Base-by-base conservation (phyloP, 441 rosid species). In the Brassica balearica region DNA sequence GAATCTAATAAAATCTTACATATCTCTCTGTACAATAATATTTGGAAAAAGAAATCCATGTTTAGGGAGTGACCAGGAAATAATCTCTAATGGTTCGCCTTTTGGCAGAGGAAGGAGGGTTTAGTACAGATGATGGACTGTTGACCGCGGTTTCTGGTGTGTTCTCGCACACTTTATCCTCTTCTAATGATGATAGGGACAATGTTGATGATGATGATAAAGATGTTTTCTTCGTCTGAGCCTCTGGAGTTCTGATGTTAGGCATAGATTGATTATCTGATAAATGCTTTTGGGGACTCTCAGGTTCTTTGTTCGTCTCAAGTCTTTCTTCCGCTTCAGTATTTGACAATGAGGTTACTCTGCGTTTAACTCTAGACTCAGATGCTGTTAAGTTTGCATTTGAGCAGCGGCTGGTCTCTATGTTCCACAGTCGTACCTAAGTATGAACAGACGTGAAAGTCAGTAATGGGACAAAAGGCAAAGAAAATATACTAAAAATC, bases 71-170 rank as follows among this genome's bases (percentile, higher is more conserved):
- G 68, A 85, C 87, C 25, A 87, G 69, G 65, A 95, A 93, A 85
- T 95, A 95, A 85, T 95, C 97, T 53, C 93, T 83, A 73, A 95
- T 93, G 8, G 97, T 95, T 84, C 85, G 87, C 64, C 95, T 85
- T 91, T 92, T 93, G 82, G 87, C 82, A 0, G 98, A 93, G 81
- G 95, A 87, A 76, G 96, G 99, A 48, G 93, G 95, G 61, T 86
- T 91, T 83, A 93, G 73, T 7, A 95, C 97, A 58, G 98, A 93
- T 61, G 93, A 86, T 32, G 99, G 99, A 81, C 97, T 92, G 61
- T 82, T 66, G 78, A 68, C 46, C 15, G 83, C 74, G 14, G 91
- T 84, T 85, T 91, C 91, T 36, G 93, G 96, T n/a, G 95, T 82
- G 75, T 66, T 86, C 73, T 88, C 87, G 27, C 80, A 86, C 72